Evolutionary conservation across 768 basidiomycete species (phyloP), one percentile per base, ranked within the genome.

Genomic region (Brasilioporus rufonigricans): DNA sequence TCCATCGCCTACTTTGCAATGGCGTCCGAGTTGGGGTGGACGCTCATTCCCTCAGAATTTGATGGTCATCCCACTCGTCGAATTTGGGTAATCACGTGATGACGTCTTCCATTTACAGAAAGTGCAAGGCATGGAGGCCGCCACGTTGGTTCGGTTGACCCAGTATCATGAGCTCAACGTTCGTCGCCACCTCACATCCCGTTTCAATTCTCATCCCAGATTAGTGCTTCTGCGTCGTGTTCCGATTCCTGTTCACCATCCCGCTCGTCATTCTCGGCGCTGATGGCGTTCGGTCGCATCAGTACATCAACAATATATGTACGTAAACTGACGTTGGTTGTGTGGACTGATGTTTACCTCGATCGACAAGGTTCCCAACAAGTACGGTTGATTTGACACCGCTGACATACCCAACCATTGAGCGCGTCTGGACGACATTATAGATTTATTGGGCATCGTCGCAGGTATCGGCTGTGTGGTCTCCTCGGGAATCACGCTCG

Each of bases 121-220:
- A n/a, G n/a, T n/a, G n/a, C n/a, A n/a, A n/a, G n/a, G n/a, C n/a
- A n/a, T n/a, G n/a, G 90, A 92, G 49, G 76, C 61, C n/a, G 74
- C 61, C 27, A 89, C 86, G 3, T 76, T 92, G 44, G 24, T 89
- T 21, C 82, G 89, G 21, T 71, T 93, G 47, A 85, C 85, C 33
- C 91, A 86, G 58, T 93, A 89, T 64, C 86, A 89, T 36, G 89
- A 93, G 62, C 71, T 92, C 38, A 93, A 93, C 60, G 91, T 92
- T 58, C 33, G 89, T 71, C 8, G 26, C 23, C 12, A n/a, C n/a
- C 26, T 44, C 12, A 31, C 26, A 18, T 19, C 9, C 19, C 4
- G 5, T 36, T 7, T 12, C 24, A 35, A 26, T 38, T 57, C 51
- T 52, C 31, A 56, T 13, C 29, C 3, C 23, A 18, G 21, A 4